Percentiles rank a stretch among this genome's conserved stretches.
Evolutionary conservation across 768 basidiomycete species (phyloP).

Genomic region (Chalciporus sphaerocephalus): DNA sequence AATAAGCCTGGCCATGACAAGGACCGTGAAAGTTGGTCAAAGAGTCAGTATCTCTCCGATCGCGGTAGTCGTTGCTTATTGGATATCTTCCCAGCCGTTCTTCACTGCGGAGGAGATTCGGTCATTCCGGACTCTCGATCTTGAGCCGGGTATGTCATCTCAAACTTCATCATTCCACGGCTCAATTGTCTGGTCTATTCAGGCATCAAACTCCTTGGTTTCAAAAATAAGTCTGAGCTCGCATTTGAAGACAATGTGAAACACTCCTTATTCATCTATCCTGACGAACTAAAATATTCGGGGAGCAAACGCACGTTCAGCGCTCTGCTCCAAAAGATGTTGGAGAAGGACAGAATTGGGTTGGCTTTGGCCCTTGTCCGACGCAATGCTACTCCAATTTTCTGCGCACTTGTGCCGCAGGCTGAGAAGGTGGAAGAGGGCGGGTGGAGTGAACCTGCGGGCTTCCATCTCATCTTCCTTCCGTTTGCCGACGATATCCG

Average conservation of each 20-base stretch:
- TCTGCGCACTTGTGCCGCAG: slow-evolving; percentile 88
- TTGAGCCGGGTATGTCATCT: slow-evolving; percentile 59
- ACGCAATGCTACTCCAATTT: slow-evolving; percentile 67
- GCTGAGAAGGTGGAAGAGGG: slow-evolving; percentile 65
- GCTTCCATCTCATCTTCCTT: slow-evolving; percentile 89
- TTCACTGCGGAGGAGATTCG: slow-evolving; percentile 81
- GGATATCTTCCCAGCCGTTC: slow-evolving; percentile 52
- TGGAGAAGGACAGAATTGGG: slow-evolving; percentile 77
- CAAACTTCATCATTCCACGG: background rate
- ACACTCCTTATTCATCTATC: slow-evolving; percentile 88
- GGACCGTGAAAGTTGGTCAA: slow-evolving; percentile 47
- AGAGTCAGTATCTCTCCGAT: slow-evolving; percentile 37
- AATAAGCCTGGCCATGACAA: slow-evolving; percentile 33
- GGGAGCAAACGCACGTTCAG: slow-evolving; percentile 92
- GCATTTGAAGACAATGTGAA: slow-evolving; percentile 87
- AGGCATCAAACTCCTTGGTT: slow-evolving; percentile 92
- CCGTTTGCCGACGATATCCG: slow-evolving; percentile 96
- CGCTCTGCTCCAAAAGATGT: slow-evolving; percentile 78
- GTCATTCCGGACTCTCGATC: slow-evolving; percentile 75
- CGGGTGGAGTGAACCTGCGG: slow-evolving; percentile 80
- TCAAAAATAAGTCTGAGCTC: slow-evolving; percentile 69
- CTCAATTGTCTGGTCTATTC: background rate
- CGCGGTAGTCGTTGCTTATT: slow-evolving; percentile 3
- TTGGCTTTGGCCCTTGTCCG: slow-evolving; percentile 68
- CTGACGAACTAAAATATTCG: slow-evolving; percentile 79